phyloP scores from a whole-genome alignment of 2,329 filamentous ascomycete genomes.

The Trichophyton rubrum region DNA sequence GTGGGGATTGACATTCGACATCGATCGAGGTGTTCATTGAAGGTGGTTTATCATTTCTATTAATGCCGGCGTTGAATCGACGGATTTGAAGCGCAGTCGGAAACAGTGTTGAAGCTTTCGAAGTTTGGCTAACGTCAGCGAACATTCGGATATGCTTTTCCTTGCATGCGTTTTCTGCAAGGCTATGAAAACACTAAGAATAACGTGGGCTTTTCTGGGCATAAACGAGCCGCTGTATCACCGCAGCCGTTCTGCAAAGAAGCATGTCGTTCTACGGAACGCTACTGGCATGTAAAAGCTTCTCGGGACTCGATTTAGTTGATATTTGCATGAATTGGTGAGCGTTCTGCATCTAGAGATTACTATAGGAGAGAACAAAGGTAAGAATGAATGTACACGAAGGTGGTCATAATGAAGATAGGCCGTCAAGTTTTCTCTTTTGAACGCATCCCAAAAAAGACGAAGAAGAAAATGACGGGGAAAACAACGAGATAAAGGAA shows the following conservation, averaged over 20 bases:
- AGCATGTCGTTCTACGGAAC: too few species aligned
- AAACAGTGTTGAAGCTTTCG: background rate
- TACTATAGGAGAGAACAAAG: background rate
- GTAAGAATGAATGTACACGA: background rate
- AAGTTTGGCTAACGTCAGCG: background rate
- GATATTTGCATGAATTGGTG: background rate
- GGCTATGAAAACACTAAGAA: background rate
- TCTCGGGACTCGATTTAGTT: background rate
- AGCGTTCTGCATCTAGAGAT: background rate
- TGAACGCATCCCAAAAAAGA: background rate
- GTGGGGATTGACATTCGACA: slow-evolving; percentile 25
- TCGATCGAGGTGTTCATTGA: background rate
- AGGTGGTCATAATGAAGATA: background rate
- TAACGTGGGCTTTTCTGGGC: background rate
- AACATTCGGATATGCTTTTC: too few species aligned
- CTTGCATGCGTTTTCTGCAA: background rate
- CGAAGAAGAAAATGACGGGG: background rate
- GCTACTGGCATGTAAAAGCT: too few species aligned
- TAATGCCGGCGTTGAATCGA: background rate
- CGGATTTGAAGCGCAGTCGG: background rate
- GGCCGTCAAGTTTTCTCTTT: background rate
- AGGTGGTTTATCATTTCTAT: background rate
- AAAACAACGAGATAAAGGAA: background rate
- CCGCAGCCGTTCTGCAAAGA: background rate
- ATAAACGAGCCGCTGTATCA: background rate